Evolutionary conservation across 2,329 filamentous ascomycete genomes (phyloP), one percentile per base, ranked within the genome.

Genomic region (Claviceps capensis): DNA sequence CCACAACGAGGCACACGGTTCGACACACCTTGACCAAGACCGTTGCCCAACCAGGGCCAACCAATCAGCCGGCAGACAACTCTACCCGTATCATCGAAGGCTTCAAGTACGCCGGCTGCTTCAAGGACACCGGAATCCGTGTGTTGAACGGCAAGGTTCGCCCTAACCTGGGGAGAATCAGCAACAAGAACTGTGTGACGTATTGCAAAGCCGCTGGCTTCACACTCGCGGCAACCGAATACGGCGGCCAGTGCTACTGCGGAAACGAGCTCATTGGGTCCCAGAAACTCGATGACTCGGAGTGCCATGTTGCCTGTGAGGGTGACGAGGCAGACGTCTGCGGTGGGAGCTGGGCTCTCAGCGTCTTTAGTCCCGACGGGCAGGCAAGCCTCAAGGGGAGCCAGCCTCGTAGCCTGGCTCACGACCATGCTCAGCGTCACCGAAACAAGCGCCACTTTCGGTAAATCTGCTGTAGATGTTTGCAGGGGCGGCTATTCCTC

Each of bases 191-290:
- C 22, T 79, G 77, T 58, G 66, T 76, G 48, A 61, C 65, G 5
- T 72, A 74, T 61, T 81, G 78, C 62, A 63, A 69, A 7, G 56
- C 52, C 6, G 61, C 64, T 13, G 68, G 69, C 16, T 74, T 67
- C 59, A 58, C 57, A 6, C 67, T 74, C 44, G 75, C 76, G 6
- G 77, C 75, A 6, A 65, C 76, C 1, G 74, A 80, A 60, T 76
- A 73, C 56, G 66, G 64, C 22, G 64, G 65, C n/a, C 71, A 79
- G 60, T 81, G 77, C 64, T 80, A 72, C 65, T 81, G 75, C 57
- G 72, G 68, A 47, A 63, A 67, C 52, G 56, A 59, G 26, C 57
- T 63, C 23, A 50, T 55, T 5, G 64, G 65, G 43, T 69, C 66
- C 30, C 61, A 67, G 47, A 65, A 67, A 55, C 59, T 79, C 17